Evolutionary conservation across 768 basidiomycete genomes (phyloP).

Genomic region (Cantharellus cinnabarinus): DNA sequence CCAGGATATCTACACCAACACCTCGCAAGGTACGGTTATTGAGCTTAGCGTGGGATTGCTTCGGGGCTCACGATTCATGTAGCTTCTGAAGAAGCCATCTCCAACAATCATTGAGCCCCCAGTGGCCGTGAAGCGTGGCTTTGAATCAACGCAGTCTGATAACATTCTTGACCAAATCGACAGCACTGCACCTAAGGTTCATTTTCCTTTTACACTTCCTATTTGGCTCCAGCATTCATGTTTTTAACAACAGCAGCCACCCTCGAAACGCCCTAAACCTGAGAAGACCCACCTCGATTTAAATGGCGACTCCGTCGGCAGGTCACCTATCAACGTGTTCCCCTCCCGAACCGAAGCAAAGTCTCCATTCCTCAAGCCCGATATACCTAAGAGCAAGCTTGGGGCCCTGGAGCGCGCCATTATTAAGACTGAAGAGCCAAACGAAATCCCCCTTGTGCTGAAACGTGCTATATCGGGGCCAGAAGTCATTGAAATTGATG

Average conservation of each 20-base stretch:
- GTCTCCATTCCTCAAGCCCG: background rate
- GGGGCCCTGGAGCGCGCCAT: too few species aligned
- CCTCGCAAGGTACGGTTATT: background rate
- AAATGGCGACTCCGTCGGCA: too few species aligned
- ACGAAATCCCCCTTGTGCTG: too few species aligned
- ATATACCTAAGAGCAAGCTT: too few species aligned
- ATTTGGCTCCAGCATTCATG: too few species aligned
- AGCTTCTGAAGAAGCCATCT: background rate
- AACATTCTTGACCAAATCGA: background rate
- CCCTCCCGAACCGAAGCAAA: background rate
- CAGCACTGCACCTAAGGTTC: constrained; percentile 1
- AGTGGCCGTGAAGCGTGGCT: background rate
- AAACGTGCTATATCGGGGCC: background rate
- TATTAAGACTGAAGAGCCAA: too few species aligned
- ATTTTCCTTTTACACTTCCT: background rate
- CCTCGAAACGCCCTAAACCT: too few species aligned
- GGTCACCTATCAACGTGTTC: too few species aligned
- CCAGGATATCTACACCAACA: background rate
- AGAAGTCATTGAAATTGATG: background rate
- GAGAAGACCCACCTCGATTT: too few species aligned
- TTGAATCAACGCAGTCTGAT: background rate
- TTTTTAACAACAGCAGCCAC: too few species aligned
- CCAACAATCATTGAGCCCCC: background rate
- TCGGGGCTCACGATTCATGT: too few species aligned
- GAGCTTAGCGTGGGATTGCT: too few species aligned